Conservation (phyloP, 805 yeast species). For the Sungouiozyma ichnusensis region DNA sequence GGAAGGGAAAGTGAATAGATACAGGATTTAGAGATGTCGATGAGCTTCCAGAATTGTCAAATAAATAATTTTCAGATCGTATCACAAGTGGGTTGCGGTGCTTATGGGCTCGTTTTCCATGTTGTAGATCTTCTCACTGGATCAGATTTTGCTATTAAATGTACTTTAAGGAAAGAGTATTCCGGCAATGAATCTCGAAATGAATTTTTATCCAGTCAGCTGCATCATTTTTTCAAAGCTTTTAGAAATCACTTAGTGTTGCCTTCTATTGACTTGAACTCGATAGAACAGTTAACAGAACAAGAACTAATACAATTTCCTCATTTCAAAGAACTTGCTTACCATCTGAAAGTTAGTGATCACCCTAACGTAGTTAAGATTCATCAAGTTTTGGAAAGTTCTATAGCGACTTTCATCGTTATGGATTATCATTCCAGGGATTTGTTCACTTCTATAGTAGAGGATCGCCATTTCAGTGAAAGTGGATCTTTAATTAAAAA, state of each 20-base stretch:
- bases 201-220: conserved; percentile 13
- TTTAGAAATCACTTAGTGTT: conserved; percentile 18
- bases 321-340: conserved; percentile 52
- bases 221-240: conserved; percentile 16
- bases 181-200: conserved; percentile 12
- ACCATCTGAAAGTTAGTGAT: conserved; percentile 64
- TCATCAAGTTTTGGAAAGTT: conserved; percentile 58
- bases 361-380: conserved; percentile 74
- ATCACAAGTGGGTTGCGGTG: conserved; percentile 56
- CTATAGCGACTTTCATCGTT: conserved; percentile 51
- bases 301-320: conserved; percentile 28
- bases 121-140: conserved; percentile 47
- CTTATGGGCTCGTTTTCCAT: conserved; percentile 71
- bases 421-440: conserved; percentile 89
- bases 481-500: conserved; percentile 43
- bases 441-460: conserved; percentile 76
- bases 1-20: too few species aligned
- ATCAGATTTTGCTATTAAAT: conserved; percentile 57
- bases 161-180: conserved; percentile 38
- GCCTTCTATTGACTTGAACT: conserved; percentile 24
- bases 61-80: conserved; percentile 21
- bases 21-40: background rate
- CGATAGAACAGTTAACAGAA: conserved; percentile 25
- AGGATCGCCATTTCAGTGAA: conserved; percentile 46
- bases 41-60: conserved; percentile 14